A percentile compares a stretch with the other conserved stretches of the same genome.
These are phyloP conservation scores for Cladophialophora bantiana DNA, from an alignment of 2,329 filamentous ascomycete genomes.

Conservation along the genomic window DNA sequence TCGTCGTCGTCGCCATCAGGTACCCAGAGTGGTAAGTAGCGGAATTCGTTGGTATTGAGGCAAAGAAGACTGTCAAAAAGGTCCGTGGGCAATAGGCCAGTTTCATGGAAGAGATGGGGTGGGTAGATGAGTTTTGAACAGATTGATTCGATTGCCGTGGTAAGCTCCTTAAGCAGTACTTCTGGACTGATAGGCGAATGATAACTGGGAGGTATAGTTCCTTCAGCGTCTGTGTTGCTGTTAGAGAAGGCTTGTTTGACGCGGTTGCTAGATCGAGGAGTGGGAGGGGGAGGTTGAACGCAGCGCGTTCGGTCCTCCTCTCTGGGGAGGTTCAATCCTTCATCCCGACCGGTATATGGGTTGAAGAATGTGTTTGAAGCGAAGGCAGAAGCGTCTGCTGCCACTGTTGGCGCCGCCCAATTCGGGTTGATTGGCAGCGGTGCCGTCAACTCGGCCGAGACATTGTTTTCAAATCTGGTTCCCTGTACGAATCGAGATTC, in stretches of 20 bases:
- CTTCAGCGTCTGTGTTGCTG: constrained; percentile 1
- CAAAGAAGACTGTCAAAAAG: constrained; percentile 56
- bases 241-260: constrained; percentile 21
- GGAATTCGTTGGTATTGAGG: constrained; percentile 64
- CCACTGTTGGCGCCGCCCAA: not conserved
- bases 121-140: constrained; percentile 29
- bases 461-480: not conserved
- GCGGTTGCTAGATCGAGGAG: not conserved
- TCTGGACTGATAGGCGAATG: constrained; percentile 14
- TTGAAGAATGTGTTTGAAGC: constrained; percentile 8
- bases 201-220: not conserved
- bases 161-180: constrained; percentile 19
- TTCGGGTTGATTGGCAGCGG: not conserved
- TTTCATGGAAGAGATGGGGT: constrained; percentile 32
- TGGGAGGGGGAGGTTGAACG: not conserved
- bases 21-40: constrained; percentile 71
- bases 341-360: not conserved
- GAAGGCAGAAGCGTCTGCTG: not conserved
- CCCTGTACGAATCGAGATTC: not conserved
- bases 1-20: constrained; percentile 64
- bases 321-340: not conserved
- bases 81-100: constrained; percentile 24
- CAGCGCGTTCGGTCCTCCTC: not conserved
- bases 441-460: not conserved
- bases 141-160: constrained; percentile 16